phyloP scores from a whole-genome alignment of 2,329 filamentous ascomycete species.

The Didymella glomerata region DNA sequence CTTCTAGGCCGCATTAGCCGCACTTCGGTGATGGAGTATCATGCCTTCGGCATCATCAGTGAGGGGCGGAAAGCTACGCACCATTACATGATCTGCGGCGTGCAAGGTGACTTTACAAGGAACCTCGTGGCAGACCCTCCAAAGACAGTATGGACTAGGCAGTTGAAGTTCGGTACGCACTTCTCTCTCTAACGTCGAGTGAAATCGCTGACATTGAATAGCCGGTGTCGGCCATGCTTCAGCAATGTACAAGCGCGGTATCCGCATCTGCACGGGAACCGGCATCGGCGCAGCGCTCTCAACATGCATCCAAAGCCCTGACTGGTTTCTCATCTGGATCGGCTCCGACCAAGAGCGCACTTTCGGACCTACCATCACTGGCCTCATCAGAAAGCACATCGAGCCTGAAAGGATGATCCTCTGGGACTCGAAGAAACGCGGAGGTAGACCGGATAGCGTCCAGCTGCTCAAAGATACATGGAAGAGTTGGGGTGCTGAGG shows the following conservation, averaged over 20 bases:
- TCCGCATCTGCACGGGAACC: conserved; percentile 48
- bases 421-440: conserved; percentile 49
- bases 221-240: conserved; percentile 48
- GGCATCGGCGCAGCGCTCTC: conserved; percentile 48
- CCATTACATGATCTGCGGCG: conserved; percentile 51
- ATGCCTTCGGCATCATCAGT: conserved; percentile 50
- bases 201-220: conserved; percentile 34
- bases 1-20: conserved; percentile 47
- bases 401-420: conserved; percentile 50
- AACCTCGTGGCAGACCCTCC: conserved; percentile 45
- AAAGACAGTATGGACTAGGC: conserved; percentile 46
- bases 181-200: not conserved
- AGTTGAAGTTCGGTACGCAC: conserved; percentile 47
- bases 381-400: conserved; percentile 45
- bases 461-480: conserved; percentile 46
- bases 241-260: conserved; percentile 49
- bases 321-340: conserved; percentile 52
- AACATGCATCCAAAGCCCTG: conserved; percentile 47
- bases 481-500: conserved; percentile 45
- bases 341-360: conserved; percentile 49
- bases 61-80: conserved; percentile 39
- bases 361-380: conserved; percentile 46
- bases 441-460: conserved; percentile 46
- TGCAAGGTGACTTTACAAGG: conserved; percentile 50
- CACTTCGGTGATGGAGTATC: conserved; percentile 51